Conservation (phyloP, 495 filamentous ascomycete species). For the Lindgomyces ingoldianus region DNA sequence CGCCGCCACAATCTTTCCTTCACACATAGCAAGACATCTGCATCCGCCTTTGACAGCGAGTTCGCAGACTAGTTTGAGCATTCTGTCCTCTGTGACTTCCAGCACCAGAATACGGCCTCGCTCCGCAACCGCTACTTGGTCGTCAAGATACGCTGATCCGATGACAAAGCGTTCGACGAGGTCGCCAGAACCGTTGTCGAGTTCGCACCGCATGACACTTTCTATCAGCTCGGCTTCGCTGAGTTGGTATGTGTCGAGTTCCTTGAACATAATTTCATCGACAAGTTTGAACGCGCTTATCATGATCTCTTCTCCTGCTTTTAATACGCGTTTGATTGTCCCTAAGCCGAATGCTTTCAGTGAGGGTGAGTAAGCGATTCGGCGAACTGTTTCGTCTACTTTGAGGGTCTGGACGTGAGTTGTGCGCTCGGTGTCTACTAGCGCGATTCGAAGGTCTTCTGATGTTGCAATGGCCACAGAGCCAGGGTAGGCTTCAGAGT, state of each 20-base stretch:
- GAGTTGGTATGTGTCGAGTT: conserved; percentile 47
- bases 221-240: conserved; percentile 77
- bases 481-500: conserved; percentile 75
- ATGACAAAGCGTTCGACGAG: conserved; percentile 78
- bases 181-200: conserved; percentile 63
- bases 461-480: conserved; percentile 79
- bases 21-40: conserved; percentile 70
- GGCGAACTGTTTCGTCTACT: conserved; percentile 79
- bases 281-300: conserved; percentile 61
- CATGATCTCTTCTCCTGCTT: conserved; percentile 59
- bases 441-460: conserved; percentile 72
- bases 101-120: conserved; percentile 82
- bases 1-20: conserved; percentile 78
- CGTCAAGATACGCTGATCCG: conserved; percentile 76
- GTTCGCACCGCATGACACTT: conserved; percentile 74
- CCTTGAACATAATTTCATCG: conserved; percentile 48
- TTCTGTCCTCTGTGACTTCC: conserved; percentile 72
- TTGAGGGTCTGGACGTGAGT: conserved; percentile 81
- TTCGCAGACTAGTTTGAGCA: conserved; percentile 66
- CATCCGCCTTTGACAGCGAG: conserved; percentile 72
- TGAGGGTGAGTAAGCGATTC: conserved; percentile 79
- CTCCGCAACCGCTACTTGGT: conserved; percentile 54
- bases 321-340: conserved; percentile 67
- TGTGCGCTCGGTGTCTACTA: conserved; percentile 79
- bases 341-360: conserved; percentile 85